Evolutionary conservation across 352 stramenopile genomes (phyloP), one percentile per base, ranked within the genome.

Genomic region (Phytophthora pini): DNA sequence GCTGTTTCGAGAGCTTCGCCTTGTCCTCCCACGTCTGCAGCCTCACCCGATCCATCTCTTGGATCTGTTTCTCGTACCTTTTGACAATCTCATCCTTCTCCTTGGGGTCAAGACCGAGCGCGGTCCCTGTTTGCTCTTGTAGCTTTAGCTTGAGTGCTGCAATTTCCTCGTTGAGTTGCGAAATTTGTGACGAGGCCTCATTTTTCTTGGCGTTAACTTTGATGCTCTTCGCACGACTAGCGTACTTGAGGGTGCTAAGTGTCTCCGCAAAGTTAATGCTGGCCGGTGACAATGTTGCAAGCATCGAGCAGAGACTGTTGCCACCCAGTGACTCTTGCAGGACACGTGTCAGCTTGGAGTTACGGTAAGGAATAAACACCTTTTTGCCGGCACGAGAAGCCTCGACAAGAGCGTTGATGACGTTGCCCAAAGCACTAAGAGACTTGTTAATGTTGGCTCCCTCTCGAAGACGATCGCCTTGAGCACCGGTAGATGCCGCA

Each of bases 221-320:
- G 74, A 98, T 98, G 13, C 81, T 92, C 72, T 98, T 98, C 6
- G 94, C 95, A 10, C 95, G 89, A 54, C 89, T 97, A 13, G 93
- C 96, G 61, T 99, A 99, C 31, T 98, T 96, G 0, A 99, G 76
- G 1, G 97, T 99, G 54, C 93, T 98, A 32, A 98, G 70, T 5
- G 91, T 98, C 76, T 99, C 97, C 2, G 97, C 70, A 46, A 93
- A 91, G 75, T 99, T 99, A 65, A 97, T 97, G 52, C 97, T 97
- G 4, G 96, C 94, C 2, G 97, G 93, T 24, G 88, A 98, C 5
- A 98, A 80, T 13, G 95, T 98, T 15, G 95, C 95, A 17, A 99
- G 74, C 94, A 99, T 98, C 0, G 97, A 95, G 31, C 95, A 98
- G n/a, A 93, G 65, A 56, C 88, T 96, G 49, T 98, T 98, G 22